Conservation (phyloP, 2,329 filamentous ascomycete species). For the Penicillium brasilianum region DNA sequence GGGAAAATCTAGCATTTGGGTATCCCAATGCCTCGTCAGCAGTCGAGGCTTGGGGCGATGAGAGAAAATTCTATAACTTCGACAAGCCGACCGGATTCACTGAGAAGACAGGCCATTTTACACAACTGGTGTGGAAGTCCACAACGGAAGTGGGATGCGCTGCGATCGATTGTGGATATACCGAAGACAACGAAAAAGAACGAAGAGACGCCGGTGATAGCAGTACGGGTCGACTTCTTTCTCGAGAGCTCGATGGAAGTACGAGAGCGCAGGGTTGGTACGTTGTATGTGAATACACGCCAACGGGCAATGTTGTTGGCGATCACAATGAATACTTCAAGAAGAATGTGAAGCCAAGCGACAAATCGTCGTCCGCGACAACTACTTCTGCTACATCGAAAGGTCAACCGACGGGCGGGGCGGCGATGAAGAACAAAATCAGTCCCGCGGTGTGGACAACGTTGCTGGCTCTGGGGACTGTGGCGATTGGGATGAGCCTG, state of each 20-base stretch:
- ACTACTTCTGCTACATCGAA: slow-evolving; percentile 5
- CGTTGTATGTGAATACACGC: slow-evolving; percentile 73
- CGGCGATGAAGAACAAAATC: slow-evolving; percentile 7
- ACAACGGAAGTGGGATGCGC: slow-evolving; percentile 66
- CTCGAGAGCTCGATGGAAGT: slow-evolving; percentile 17
- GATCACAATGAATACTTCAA: slow-evolving; percentile 36
- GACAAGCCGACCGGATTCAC: slow-evolving; percentile 59
- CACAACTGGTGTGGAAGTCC: slow-evolving; percentile 72
- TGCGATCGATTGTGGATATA: slow-evolving; percentile 48
- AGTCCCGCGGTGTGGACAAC: slow-evolving; percentile 13
- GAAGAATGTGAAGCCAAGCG: slow-evolving; percentile 34
- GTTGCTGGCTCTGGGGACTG: slow-evolving; percentile 17
- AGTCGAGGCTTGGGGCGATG: slow-evolving; percentile 70
- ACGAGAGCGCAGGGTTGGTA: slow-evolving; percentile 61
- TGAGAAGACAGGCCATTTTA: slow-evolving; percentile 70
- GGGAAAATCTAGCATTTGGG: slow-evolving; percentile 76
- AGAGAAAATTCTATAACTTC: slow-evolving; percentile 66
- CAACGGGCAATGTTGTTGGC: slow-evolving; percentile 64
- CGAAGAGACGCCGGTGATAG: slow-evolving; percentile 7
- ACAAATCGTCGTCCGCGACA: slow-evolving; percentile 24
- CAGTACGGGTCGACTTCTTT: not conserved
- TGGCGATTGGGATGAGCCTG: slow-evolving; percentile 23
- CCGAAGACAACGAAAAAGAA: slow-evolving; percentile 28
- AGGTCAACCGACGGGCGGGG: slow-evolving; percentile 15
- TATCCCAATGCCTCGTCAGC: slow-evolving; percentile 64